Evolutionary conservation across 768 basidiomycete genomes (phyloP), one percentile per base, ranked within the genome.

Genomic region (Tephrocybe sp.): DNA sequence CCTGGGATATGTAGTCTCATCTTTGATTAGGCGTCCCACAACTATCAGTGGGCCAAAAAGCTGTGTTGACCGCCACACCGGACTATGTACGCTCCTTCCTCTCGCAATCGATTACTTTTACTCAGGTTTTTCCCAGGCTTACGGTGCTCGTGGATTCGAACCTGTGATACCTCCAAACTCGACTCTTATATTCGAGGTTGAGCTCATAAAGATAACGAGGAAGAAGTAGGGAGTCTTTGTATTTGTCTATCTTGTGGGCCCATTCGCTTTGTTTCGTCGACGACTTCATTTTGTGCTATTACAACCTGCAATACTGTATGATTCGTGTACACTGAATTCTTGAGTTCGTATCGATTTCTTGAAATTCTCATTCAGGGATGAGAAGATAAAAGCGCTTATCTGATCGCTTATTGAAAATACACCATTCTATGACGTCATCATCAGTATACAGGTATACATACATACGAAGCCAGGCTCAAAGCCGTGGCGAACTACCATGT

Each of bases 101-200:
- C 13, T 45, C 38, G 45, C 39, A 22, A 39, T 16, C 8, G 39
- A 48, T 46, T 55, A 22, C 44, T 50, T 32, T 22, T 55, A n/a
- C 39, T 45, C 40, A 26, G n/a, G n/a, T 7, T 26, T 23, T 20
- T 39, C 45, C 42, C 58, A 91, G 87, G 88, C 75, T 41, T 91
- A 92, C 56, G 90, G 89, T 12, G 17, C 68, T 20, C 78, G 84
- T 16, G 91, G 92, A 7, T 91, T 86, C 69, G 83, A 84, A 8
- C 87, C 87, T 16, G 73, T 87, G 54, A 93, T 93, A 66, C 90
- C 90, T 11, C 64, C 85, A 58, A 84, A 92, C 64, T 65, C 88
- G 4, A 83, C 78, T 11, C 77, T 95, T 66, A 76, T 69, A 54
- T 94, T 94, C 62, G 89, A 92, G 69, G 89, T 95, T 46, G 89